These are phyloP conservation scores for Diutina sp. DNA, from an alignment of 1,139 yeast genomes.

Conservation along the genomic window DNA sequence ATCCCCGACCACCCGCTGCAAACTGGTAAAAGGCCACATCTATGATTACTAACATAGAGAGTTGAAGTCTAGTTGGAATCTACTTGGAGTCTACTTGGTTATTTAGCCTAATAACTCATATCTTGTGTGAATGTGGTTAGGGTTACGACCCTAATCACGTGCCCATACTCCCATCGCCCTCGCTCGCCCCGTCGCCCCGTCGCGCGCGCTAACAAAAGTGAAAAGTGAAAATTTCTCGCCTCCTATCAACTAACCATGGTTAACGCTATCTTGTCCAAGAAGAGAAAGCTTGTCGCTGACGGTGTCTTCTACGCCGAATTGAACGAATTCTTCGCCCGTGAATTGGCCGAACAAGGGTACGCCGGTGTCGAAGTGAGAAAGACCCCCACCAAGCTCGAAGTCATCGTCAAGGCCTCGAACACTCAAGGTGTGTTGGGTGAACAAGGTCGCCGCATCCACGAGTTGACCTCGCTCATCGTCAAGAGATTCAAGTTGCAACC, in stretches of 20 bases:
- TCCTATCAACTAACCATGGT: constrained; percentile 4
- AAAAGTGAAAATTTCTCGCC: background rate
- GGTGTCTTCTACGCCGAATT: constrained; percentile 99
- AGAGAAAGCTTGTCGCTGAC: constrained; percentile 48
- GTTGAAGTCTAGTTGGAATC: too few relatives aligned
- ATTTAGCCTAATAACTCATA: too few relatives aligned
- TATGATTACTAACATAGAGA: too few relatives aligned
- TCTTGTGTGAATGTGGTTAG: background rate
- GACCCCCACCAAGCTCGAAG: constrained; percentile 96
- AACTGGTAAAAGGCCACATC: too few relatives aligned
- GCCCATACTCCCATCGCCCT: background rate
- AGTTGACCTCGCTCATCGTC: constrained; percentile 93
- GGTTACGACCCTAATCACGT: background rate
- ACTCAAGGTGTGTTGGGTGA: constrained; percentile 99
- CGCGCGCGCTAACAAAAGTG: background rate
- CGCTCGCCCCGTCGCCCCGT: too few relatives aligned
- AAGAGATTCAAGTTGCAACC: constrained; percentile 97
- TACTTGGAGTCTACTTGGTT: too few relatives aligned
- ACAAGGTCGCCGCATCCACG: constrained; percentile 99
- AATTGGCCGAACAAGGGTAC: constrained; percentile 99
- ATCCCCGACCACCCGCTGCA: too few relatives aligned
- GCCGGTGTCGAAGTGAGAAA: constrained; percentile 99
- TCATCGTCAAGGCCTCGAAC: constrained; percentile 98
- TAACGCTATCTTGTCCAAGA: constrained; percentile 9
- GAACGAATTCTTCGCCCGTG: constrained; percentile 99